Evolutionary conservation across 1,284 basidiomycete genomes (phyloP), one percentile per base, ranked within the genome.

Genomic region (Melanopsichium pennsylvanicum): DNA sequence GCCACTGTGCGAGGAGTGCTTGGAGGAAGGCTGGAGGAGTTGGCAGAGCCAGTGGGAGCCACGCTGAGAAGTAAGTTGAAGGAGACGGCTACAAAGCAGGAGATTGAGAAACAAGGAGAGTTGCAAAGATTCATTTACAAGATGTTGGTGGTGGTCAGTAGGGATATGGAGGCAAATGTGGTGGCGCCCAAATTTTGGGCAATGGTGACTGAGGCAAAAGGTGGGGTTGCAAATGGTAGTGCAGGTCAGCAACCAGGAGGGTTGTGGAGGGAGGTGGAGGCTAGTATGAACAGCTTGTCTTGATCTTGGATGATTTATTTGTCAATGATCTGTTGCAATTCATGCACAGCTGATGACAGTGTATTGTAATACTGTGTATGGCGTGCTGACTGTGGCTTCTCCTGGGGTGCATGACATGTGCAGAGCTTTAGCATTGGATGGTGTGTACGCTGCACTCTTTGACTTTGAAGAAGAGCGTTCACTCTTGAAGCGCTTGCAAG

Each of bases 1-100:
- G 15, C 38, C 18, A 44, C 22, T 0, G 49, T 47, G 3, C 25
- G 37, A n/a, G 87, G 90, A 73, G 87, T 90, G 22, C 85, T 98
- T 41, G 93, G 95, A 72, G 92, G 93, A 46, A 87, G 90, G 25
- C 85, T 98, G 43, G 93, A 97, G 74, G 92, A 94, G 56, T 86
- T 90, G 10, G 89, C 90, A 1, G 88, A 89, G 4, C 86, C 88
- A 22, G 86, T 98, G 69, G 89, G 90, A 76, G 88, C 87, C 78
- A 91, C 92, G 32, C 91, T 97, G 29, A 74, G 78, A 36, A 73
- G 78, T 36, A 82, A 82, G 63, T 64, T 82, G 88, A 93, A 94
- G 82, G 94, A 94, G 18, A 86, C 89, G 8, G 89, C 89, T 10
- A 93, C 97, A 60, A 97, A 97, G 83, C 95, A 97, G 82, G 95